Conservation (phyloP, 176 grass and related monocot species). For the Aechmea fasciata region DNA sequence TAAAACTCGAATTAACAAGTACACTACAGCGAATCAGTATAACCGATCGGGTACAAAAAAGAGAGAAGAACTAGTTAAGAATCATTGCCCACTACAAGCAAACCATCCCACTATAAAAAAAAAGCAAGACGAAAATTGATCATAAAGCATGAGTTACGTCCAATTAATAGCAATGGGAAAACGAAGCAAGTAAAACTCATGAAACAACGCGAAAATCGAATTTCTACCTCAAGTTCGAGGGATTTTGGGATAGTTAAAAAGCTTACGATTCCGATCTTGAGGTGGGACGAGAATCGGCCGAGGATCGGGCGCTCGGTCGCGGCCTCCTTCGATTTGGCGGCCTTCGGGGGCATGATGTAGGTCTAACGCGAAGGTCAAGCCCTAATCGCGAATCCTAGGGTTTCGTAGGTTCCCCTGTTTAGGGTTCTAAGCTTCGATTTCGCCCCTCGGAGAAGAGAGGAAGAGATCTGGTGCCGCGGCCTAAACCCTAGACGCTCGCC, state of each 20-base stretch:
- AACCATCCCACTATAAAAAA: neutral
- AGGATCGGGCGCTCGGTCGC: conserved; percentile 79
- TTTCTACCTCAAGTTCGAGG: neutral
- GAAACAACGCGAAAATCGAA: neutral
- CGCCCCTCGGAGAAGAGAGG: too few relatives aligned
- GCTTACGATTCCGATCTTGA: conserved; percentile 98
- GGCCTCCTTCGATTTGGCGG: conserved; percentile 75
- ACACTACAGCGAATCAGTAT: too few relatives aligned
- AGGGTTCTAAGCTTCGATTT: too few relatives aligned
- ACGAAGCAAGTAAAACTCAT: conserved; percentile 5
- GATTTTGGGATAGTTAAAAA: neutral
- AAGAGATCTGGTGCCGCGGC: too few relatives aligned
- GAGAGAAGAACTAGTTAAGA: neutral
- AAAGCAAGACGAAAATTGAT: neutral
- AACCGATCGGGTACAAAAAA: neutral
- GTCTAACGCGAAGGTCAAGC: neutral
- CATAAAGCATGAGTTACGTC: too few relatives aligned
- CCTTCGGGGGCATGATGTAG: conserved; percentile 69
- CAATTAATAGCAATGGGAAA: neutral
- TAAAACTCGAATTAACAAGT: too few relatives aligned
- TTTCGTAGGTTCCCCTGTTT: neutral
- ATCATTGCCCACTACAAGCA: neutral
- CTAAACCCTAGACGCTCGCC: too few relatives aligned
- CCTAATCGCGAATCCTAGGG: neutral
- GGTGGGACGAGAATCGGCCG: conserved; percentile 94